A percentile compares a stretch with the other conserved stretches of the same genome.
Evolutionary conservation across 1,284 basidiomycete genomes (phyloP).

Genomic region (Pascua sp.): DNA sequence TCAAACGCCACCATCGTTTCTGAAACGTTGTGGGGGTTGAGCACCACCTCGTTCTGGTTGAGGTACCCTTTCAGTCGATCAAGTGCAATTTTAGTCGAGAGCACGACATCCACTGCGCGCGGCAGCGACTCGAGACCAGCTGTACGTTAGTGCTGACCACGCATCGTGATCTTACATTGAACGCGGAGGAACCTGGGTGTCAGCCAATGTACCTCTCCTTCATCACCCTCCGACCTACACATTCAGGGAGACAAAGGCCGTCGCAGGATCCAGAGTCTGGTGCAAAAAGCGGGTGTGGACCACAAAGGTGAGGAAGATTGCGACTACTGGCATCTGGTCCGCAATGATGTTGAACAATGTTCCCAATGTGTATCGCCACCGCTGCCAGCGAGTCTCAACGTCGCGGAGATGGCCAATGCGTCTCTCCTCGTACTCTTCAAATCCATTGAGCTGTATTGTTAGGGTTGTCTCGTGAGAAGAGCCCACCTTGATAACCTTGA

Average conservation of each 20-base stretch:
- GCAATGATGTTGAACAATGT: slow-evolving; percentile 47
- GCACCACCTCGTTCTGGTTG: slow-evolving; percentile 37
- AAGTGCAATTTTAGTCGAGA: slow-evolving; percentile 37
- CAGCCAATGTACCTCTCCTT: background rate
- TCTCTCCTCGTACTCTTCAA: slow-evolving; percentile 37
- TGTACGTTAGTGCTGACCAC: background rate
- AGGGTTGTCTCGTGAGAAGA: background rate
- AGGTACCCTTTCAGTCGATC: slow-evolving; percentile 37
- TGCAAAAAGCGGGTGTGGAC: slow-evolving; percentile 44
- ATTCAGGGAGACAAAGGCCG: slow-evolving; percentile 43
- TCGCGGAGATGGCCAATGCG: slow-evolving; percentile 32
- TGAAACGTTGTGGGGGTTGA: slow-evolving; percentile 12
- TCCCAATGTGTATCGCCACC: slow-evolving; percentile 47
- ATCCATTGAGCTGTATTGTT: slow-evolving; percentile 41
- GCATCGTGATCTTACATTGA: slow-evolving; percentile 18
- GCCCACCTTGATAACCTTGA: slow-evolving; percentile 47
- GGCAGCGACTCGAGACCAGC: slow-evolving; percentile 34
- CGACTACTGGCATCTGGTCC: slow-evolving; percentile 36
- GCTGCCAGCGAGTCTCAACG: slow-evolving; percentile 45
- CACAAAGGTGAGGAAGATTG: slow-evolving; percentile 39
- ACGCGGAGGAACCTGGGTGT: slow-evolving; percentile 29
- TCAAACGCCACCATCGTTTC: slow-evolving; percentile 23
- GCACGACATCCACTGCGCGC: slow-evolving; percentile 26
- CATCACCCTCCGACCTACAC: slow-evolving; percentile 27
- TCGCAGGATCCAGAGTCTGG: slow-evolving; percentile 33